Evolutionary conservation across 192 early-diverging fungal genomes (phyloP), one percentile per base, ranked within the genome.

Genomic region (Coemansia sp.): DNA sequence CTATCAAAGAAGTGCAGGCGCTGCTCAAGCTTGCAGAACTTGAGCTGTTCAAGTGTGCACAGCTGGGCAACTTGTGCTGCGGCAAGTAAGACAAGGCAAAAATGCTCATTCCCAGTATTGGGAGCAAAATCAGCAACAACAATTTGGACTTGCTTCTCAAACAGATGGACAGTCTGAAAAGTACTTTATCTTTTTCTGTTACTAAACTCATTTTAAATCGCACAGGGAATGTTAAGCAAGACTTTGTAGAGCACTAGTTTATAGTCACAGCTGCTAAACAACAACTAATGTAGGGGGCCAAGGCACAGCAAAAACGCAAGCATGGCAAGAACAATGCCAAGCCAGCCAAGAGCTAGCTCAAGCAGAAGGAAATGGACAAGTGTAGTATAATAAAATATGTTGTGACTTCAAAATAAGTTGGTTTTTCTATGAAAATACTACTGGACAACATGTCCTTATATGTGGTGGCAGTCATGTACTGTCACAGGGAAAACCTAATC

Each of bases 81-180:
- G 92, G 92, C 64, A 88, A 93, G 38, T 86, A 86, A 19, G 96
- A 98, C 53, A 94, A 96, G 77, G 93, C 93, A 0, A 92, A 91
- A 68, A 87, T 90, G 10, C 82, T 98, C 31, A 89, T 98, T 57
- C 96, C 93, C 22, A 97, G 92, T 78, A 83, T 93, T 59, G 84
- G 71, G 14, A 81, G 74, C 58, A 89, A 90, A 71, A 89, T 91
- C 12, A 84, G 88, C 41, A 91, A 93, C 45, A 86, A 89, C 11
- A 69, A 85, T 25, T 57, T 93, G 22, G 91, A 95, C 67, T 83
- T 84, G 50, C 73, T 91, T 75, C 72, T 95, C 65, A 90, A 88
- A 64, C 88, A 95, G 69, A 93, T 93, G 84, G 74, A 88, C 60
- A 90, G 86, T 52, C 71, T 95, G 56, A 91, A 62, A 91, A 92